phyloP scores from a whole-genome alignment of 2,329 filamentous ascomycete species.

The Davidsoniella eucalypti region DNA sequence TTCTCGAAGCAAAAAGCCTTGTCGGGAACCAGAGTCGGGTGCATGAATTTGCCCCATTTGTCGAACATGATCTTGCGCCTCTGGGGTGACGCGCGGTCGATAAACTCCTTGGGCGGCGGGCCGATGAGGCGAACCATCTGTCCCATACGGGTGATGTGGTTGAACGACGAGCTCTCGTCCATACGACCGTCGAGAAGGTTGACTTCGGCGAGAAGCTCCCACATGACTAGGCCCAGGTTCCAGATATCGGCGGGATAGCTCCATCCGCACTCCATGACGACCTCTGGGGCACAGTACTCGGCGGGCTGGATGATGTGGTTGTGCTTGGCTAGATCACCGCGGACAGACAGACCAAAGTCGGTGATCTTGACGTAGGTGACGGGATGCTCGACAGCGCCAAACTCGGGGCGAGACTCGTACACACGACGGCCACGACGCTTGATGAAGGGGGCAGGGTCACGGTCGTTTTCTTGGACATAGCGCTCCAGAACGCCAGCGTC shows the following conservation, averaged over 20 bases:
- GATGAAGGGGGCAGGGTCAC: constrained; percentile 16
- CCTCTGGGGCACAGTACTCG: constrained; percentile 20
- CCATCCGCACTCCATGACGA: constrained; percentile 19
- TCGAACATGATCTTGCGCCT: constrained; percentile 11
- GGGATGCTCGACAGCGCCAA: constrained; percentile 16
- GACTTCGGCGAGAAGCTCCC: constrained; percentile 18
- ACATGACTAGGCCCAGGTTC: constrained; percentile 19
- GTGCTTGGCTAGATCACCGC: constrained; percentile 15
- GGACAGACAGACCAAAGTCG: constrained; percentile 18
- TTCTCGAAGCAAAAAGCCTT: constrained; percentile 9
- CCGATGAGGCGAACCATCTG: constrained; percentile 20
- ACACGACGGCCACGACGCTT: constrained; percentile 16
- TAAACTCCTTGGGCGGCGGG: constrained; percentile 16
- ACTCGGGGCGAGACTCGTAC: constrained; percentile 14
- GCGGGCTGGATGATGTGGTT: constrained; percentile 18
- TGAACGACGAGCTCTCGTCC: constrained; percentile 14
- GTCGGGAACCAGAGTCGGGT: constrained; percentile 10
- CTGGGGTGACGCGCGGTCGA: constrained; percentile 13
- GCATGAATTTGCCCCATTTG: constrained; percentile 7
- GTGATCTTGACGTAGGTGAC: constrained; percentile 14
- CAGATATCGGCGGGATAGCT: constrained; percentile 19
- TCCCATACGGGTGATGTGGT: constrained; percentile 17
- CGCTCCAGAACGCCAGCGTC: constrained; percentile 15
- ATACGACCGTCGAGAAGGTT: constrained; percentile 16
- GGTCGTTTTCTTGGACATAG: constrained; percentile 16